Evolutionary conservation across 805 yeast genomes (phyloP).

Genomic region (Saccharomyces cerevisiae): DNA sequence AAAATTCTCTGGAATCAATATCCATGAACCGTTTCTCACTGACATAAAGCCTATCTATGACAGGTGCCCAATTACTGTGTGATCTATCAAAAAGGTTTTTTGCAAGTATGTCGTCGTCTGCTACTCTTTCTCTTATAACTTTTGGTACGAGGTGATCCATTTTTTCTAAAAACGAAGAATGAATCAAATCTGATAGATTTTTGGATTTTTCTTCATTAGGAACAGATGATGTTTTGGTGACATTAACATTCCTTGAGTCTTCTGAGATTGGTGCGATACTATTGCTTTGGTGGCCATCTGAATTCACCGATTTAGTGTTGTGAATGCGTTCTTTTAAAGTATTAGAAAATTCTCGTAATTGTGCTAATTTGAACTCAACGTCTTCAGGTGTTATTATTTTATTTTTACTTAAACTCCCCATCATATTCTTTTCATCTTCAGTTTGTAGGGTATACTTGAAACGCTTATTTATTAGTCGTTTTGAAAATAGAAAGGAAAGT

Average conservation of each 20-base stretch:
- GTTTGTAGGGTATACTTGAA: not conserved
- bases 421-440: conserved; percentile 1
- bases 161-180: conserved; percentile 8
- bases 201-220: not conserved
- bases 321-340: conserved; percentile 10
- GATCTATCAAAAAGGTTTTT: conserved; percentile 16
- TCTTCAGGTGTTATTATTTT: conserved; percentile 6
- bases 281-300: not conserved
- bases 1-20: conserved; percentile 4
- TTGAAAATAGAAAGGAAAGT: not conserved
- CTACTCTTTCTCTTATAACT: conserved; percentile 13
- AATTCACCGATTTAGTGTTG: not conserved
- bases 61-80: conserved; percentile 23
- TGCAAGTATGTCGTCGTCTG: conserved; percentile 18
- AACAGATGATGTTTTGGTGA: not conserved
- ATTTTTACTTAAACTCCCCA: not conserved
- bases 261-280: conserved; percentile 5
- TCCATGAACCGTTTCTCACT: conserved; percentile 10
- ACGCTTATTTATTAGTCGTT: not conserved
- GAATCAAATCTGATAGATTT: conserved; percentile 15
- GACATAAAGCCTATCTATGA: conserved; percentile 14
- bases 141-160: conserved; percentile 16
- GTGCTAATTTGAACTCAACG: conserved; percentile 23
- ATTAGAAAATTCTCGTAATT: conserved; percentile 23
- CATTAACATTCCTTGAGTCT: conserved; percentile 4